Conservation (phyloP, 768 basidiomycete genomes). For the Trametopsis cervina region DNA sequence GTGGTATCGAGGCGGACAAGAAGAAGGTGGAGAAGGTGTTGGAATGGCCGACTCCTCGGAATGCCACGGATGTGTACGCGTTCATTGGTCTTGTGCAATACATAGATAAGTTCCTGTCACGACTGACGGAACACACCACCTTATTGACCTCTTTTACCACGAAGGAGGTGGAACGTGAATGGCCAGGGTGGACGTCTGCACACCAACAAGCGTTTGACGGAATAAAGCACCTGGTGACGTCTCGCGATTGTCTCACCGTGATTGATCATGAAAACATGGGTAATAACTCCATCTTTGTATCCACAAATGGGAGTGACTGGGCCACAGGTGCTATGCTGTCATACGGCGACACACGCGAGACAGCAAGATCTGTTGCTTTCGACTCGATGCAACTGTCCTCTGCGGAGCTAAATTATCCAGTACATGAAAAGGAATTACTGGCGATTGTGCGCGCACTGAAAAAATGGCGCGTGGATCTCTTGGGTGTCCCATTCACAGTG, state of each 20-base stretch:
- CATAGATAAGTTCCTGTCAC: slow-evolving; percentile 23
- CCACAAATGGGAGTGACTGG: slow-evolving; percentile 25
- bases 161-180: slow-evolving; percentile 14
- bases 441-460: slow-evolving; percentile 27
- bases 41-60: slow-evolving; percentile 22
- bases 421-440: slow-evolving; percentile 33
- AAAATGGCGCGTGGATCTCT: slow-evolving; percentile 17
- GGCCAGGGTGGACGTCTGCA: slow-evolving; percentile 20
- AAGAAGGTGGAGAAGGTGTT: too few species aligned
- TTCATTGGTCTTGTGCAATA: slow-evolving; percentile 27
- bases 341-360: slow-evolving; percentile 26
- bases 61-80: slow-evolving; percentile 14
- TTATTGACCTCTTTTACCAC: slow-evolving; percentile 22
- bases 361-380: slow-evolving; percentile 28
- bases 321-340: slow-evolving; percentile 26
- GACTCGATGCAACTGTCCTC: slow-evolving; percentile 21
- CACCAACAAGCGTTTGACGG: slow-evolving; percentile 30
- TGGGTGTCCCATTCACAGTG: slow-evolving; percentile 20
- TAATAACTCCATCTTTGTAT: slow-evolving; percentile 28
- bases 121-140: slow-evolving; percentile 23
- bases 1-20: slow-evolving; percentile 21
- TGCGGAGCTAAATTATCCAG: slow-evolving; percentile 30
- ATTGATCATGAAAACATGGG: slow-evolving; percentile 28
- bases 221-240: slow-evolving; percentile 24
- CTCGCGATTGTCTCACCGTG: slow-evolving; percentile 21